Evolutionary conservation across 805 yeast genomes (phyloP).

Genomic region (Huiozyma sinensis): DNA sequence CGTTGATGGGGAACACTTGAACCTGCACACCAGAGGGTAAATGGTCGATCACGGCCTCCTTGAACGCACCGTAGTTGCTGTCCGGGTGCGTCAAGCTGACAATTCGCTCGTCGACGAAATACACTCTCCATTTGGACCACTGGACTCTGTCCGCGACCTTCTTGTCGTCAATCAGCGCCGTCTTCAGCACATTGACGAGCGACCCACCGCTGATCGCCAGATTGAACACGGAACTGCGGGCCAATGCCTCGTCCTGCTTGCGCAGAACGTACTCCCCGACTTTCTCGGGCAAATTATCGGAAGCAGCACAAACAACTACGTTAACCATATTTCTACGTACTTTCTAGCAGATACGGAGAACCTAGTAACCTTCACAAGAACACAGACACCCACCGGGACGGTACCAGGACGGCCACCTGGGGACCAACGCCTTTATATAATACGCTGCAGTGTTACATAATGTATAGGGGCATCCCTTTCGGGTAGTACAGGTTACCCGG

Average conservation of each 20-base stretch:
- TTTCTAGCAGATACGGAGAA: too few species aligned
- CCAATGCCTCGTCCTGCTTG: constrained; percentile 52
- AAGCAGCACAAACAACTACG: constrained; percentile 35
- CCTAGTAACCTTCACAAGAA: too few species aligned
- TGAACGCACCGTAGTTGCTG: constrained; percentile 76
- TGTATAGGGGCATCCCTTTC: too few species aligned
- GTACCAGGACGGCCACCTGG: too few species aligned
- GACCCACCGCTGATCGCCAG: constrained; percentile 91
- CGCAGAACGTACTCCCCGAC: constrained; percentile 55
- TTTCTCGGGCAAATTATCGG: constrained; percentile 50
- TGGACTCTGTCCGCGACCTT: constrained; percentile 35
- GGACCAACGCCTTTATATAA: too few species aligned
- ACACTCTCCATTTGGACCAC: constrained; percentile 73
- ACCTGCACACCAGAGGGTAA: constrained; percentile 35
- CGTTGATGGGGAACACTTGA: constrained; percentile 54
- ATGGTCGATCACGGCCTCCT: constrained; percentile 45
- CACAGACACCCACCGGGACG: too few species aligned
- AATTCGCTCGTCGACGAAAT: constrained; percentile 82
- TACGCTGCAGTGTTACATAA: too few species aligned
- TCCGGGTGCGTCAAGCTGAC: constrained; percentile 76
- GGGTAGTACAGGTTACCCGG: too few species aligned
- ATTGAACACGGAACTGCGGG: constrained; percentile 36
- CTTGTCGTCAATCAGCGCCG: constrained; percentile 53
- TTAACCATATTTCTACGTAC: constrained; percentile 23
- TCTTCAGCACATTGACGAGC: constrained; percentile 54